Evolutionary conservation across 2,329 filamentous ascomycete species (phyloP), one percentile per base, ranked within the genome.

Genomic region (Aschersonia sp.): DNA sequence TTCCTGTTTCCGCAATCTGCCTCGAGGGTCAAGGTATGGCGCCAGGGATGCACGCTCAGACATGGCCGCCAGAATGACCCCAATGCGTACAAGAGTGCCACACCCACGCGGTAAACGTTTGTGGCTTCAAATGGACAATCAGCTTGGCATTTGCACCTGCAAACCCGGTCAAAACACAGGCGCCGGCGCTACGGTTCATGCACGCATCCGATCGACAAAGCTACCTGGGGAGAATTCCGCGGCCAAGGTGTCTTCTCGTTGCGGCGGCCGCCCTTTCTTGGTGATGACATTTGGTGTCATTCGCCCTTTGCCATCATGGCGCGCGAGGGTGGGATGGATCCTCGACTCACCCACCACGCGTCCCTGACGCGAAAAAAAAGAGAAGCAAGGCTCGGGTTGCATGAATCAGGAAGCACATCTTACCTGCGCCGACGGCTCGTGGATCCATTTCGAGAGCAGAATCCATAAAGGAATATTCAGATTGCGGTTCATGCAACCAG

Each of bases 21-120:
- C 35, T 12, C 35, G 35, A 37, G 4, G 12, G 12, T 8, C 35
- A 42, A 42, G 29, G 22, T 9, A 43, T 30, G 42, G 46, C 42
- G 46, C 43, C 30, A 42, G 42, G 46, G 35, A 48, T 30, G 37
- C n/a, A 35, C 42, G 48, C 45, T 49, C 45, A 32, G 45, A 45
- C 48, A 22, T 42, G 44, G 30, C 47, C 14, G 12, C n/a, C 12
- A 43, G 33, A 48, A 48, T 35, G 30, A 30, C 22, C 22, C 30
- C 11, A 31, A 22, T 29, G 41, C 31, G 31, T n/a, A 14, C 10
- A 31, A 30, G 30, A 30, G 30, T 42, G 41, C 41, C 41, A 42
- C 12, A 42, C 41, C 12, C 35, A 37, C 35, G 35, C 35, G 12
- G 8, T 9, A 37, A 37, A 37, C 35, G 35, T 37, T 22, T 12